A percentile compares a stretch with the other conserved stretches of the same genome.
Evolutionary conservation across 306 rosid species (phyloP).

Genomic region (Dryas octopetala): DNA sequence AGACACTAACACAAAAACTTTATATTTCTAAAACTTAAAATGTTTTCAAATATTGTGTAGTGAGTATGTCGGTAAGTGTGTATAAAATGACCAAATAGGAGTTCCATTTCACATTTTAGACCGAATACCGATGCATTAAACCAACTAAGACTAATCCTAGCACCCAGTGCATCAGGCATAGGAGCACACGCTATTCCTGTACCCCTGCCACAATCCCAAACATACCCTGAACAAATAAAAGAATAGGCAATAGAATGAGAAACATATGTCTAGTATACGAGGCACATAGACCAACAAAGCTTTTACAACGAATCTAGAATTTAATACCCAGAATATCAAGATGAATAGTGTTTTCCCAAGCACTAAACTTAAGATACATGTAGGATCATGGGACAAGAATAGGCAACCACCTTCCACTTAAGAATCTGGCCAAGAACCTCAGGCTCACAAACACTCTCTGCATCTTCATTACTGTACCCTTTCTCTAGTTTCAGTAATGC

Average conservation of each 20-base stretch:
- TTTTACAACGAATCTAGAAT: neutral
- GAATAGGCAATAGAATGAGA: neutral
- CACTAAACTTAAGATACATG: neutral
- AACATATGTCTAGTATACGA: neutral
- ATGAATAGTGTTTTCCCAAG: neutral
- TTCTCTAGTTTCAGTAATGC: slow-evolving; percentile 49
- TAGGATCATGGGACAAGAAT: neutral
- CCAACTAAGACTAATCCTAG: neutral
- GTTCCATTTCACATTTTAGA: neutral
- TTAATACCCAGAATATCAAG: neutral
- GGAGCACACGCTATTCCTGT: neutral
- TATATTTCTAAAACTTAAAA: neutral
- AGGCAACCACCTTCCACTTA: slow-evolving; percentile 52
- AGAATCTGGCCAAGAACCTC: slow-evolving; percentile 46
- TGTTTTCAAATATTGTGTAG: neutral
- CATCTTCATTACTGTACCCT: slow-evolving; percentile 58
- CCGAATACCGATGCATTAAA: neutral
- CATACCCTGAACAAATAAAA: no score
- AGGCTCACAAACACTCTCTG: slow-evolving; percentile 62
- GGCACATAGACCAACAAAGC: neutral
- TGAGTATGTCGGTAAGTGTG: neutral
- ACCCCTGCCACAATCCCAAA: no score
- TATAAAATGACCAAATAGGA: neutral
- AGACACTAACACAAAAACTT: neutral
- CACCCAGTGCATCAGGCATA: neutral